A percentile compares a stretch with the other conserved stretches of the same genome.
Conservation (phyloP, 2,329 filamentous ascomycete species). For the Penicillium sp. region DNA sequence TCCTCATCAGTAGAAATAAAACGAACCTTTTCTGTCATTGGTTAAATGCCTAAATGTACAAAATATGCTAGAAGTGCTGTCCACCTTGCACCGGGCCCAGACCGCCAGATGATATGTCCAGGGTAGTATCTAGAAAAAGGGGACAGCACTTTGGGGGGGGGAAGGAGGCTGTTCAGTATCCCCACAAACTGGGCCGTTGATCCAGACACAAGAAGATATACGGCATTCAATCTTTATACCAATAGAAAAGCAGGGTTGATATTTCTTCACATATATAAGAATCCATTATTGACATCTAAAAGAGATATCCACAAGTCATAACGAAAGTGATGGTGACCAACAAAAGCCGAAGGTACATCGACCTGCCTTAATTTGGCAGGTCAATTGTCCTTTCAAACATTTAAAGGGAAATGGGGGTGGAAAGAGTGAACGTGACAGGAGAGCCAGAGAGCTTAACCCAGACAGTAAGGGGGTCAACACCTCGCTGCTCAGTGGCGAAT, state of each 20-base stretch:
- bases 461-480: conserved; percentile 53
- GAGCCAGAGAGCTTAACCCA: conserved; percentile 50
- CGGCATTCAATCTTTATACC: neutral
- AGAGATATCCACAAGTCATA: conserved; percentile 6
- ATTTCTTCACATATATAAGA: conserved; percentile 3
- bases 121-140: neutral
- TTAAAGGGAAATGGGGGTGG: conserved; percentile 36
- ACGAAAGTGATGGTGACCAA: neutral
- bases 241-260: neutral
- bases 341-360: neutral
- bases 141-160: neutral
- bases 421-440: conserved; percentile 47
- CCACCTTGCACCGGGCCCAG: neutral
- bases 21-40: neutral
- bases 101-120: neutral
- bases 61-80: neutral
- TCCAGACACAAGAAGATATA: neutral
- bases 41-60: neutral
- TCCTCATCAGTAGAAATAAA: neutral
- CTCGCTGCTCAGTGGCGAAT: conserved; percentile 52
- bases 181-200: too few relatives aligned
- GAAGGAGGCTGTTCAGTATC: neutral
- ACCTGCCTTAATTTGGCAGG: neutral
- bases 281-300: conserved; percentile 5
- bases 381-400: neutral